phyloP scores from a whole-genome alignment of 768 basidiomycete genomes.

The Boletus tomentosulus region DNA sequence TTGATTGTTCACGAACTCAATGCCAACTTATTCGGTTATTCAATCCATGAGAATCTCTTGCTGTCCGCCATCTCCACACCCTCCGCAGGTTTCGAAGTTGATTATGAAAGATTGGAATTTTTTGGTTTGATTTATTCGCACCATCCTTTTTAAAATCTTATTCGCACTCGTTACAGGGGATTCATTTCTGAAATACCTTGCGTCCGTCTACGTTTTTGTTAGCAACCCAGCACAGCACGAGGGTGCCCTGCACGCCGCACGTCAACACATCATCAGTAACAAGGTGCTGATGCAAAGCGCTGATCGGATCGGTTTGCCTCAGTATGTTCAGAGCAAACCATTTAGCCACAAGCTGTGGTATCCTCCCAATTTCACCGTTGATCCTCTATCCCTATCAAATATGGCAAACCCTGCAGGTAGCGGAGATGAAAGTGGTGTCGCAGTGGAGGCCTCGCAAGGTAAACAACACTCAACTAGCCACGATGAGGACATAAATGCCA shows the following conservation, averaged over 20 bases:
- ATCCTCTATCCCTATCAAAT: constrained; percentile 17
- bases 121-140: constrained; percentile 48
- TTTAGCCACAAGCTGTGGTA: constrained; percentile 66
- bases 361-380: constrained; percentile 43
- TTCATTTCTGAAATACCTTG: constrained; percentile 76
- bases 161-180: constrained; percentile 47
- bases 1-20: constrained; percentile 79
- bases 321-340: constrained; percentile 69
- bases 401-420: constrained; percentile 19
- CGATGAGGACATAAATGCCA: constrained; percentile 7
- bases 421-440: constrained; percentile 30
- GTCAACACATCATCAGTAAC: constrained; percentile 75
- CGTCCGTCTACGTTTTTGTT: constrained; percentile 71
- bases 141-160: constrained; percentile 19
- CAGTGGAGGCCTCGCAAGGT: constrained; percentile 4
- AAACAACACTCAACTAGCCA: constrained; percentile 12
- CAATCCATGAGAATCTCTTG: constrained; percentile 58
- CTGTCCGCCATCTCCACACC: constrained; percentile 67
- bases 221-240: constrained; percentile 61
- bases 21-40: constrained; percentile 56
- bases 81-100: constrained; percentile 60
- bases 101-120: constrained; percentile 84
- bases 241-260: constrained; percentile 59
- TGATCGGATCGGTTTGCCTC: constrained; percentile 55
- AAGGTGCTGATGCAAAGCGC: constrained; percentile 55